Conservation (phyloP, 371 early-diverging fungal species). For the Cokeromyces recurvatus region DNA sequence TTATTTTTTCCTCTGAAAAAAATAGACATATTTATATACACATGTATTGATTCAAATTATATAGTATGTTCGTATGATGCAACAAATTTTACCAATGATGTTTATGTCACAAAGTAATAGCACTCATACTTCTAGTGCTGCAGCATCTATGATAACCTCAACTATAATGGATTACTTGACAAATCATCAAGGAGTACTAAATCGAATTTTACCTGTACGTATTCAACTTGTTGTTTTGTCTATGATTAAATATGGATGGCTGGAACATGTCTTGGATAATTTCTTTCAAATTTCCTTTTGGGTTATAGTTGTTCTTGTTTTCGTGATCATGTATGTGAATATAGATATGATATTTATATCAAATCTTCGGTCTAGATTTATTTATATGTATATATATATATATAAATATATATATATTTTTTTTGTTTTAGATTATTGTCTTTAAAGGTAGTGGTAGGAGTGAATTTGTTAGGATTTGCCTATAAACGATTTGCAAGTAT, state of each 20-base stretch:
- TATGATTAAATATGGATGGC: conserved; percentile 28
- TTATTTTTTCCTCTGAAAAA: no score
- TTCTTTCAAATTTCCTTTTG: conserved; percentile 23
- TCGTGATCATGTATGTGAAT: conserved; percentile 30
- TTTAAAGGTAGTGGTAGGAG: conserved; percentile 70
- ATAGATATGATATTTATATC: neutral
- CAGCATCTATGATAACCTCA: conserved; percentile 18
- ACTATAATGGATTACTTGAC: conserved; percentile 19
- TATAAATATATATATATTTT: no score
- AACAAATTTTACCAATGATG: conserved; percentile 70
- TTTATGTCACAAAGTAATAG: conserved; percentile 26
- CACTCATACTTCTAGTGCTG: conserved; percentile 2
- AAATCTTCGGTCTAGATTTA: no score
- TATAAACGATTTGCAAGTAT: conserved; percentile 58
- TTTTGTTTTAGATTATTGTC: conserved; percentile 51
- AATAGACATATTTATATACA: no score
- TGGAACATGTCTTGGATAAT: conserved; percentile 33
- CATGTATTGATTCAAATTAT: no score
- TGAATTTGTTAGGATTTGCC: conserved; percentile 67
- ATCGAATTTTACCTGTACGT: conserved; percentile 23
- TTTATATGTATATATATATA: no score
- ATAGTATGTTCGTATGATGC: conserved; percentile 60
- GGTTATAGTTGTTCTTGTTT: conserved; percentile 12
- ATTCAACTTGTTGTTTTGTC: conserved; percentile 27
- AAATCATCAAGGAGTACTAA: conserved; percentile 20